Evolutionary conservation across 306 rosid species (phyloP).

Genomic region (Herpetospermum pedunculosum): DNA sequence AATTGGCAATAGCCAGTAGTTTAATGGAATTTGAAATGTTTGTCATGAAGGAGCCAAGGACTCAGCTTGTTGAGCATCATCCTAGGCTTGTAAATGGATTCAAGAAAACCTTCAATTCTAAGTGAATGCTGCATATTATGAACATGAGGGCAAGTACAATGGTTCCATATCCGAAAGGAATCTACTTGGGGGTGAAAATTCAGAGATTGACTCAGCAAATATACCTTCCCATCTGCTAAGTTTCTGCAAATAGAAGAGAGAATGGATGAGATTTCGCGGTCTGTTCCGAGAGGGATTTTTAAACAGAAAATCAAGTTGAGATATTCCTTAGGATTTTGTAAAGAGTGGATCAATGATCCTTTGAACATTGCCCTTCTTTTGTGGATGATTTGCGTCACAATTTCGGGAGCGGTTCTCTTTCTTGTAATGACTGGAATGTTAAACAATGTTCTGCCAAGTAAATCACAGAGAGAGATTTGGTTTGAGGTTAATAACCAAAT

Average conservation of each 20-base stretch:
- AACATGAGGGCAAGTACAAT: constrained; percentile 10
- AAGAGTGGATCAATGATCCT: constrained; percentile 38
- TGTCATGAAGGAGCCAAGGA: neutral
- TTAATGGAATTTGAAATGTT: neutral
- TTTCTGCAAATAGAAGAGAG: constrained; percentile 4
- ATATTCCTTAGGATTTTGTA: constrained; percentile 17
- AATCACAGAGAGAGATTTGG: constrained; percentile 37
- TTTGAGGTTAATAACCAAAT: constrained; percentile 53
- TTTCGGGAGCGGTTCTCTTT: constrained; percentile 47
- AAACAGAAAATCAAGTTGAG: constrained; percentile 23
- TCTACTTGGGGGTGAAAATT: constrained; percentile 15
- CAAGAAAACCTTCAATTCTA: neutral
- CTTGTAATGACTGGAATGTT: constrained; percentile 58
- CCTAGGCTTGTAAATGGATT: neutral
- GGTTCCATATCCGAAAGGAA: constrained; percentile 23
- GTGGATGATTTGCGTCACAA: constrained; percentile 33
- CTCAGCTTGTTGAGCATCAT: constrained; percentile 1
- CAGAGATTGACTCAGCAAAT: neutral
- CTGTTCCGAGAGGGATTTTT: constrained; percentile 10
- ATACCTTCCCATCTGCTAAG: constrained; percentile 14
- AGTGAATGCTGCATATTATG: neutral
- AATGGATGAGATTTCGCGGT: constrained; percentile 9
- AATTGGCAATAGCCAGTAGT: neutral
- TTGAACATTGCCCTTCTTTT: constrained; percentile 38
- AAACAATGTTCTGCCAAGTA: constrained; percentile 22